phyloP scores from a whole-genome alignment of 352 stramenopile species.

The Pythium grandisporangium region DNA sequence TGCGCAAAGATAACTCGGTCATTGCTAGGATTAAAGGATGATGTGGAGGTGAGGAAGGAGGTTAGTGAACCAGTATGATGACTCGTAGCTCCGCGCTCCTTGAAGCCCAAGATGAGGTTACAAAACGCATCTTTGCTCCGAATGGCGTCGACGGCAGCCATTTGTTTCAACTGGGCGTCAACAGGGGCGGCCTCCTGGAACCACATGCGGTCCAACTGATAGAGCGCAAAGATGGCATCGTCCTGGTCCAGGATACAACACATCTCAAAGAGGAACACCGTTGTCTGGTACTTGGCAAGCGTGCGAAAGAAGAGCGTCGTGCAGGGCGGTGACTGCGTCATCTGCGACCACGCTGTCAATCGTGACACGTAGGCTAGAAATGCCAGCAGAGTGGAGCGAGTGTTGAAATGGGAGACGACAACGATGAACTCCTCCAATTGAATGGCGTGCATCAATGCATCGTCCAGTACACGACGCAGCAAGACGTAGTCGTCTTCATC shows the following conservation, averaged over 20 bases:
- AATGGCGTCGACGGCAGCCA: slow-evolving; percentile 9
- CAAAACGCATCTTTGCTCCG: slow-evolving; percentile 42
- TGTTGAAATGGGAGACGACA: slow-evolving; percentile 44
- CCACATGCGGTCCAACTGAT: slow-evolving; percentile 49
- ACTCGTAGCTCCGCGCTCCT: slow-evolving; percentile 7
- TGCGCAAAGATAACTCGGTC: neutral
- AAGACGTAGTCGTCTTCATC: slow-evolving; percentile 21
- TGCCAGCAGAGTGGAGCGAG: slow-evolving; percentile 14
- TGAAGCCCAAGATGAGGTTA: slow-evolving; percentile 50
- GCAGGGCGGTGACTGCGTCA: no score
- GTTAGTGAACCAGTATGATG: slow-evolving; percentile 1
- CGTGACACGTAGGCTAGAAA: slow-evolving; percentile 38
- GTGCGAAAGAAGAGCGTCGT: slow-evolving; percentile 42
- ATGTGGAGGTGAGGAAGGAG: no score
- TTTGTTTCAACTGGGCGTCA: slow-evolving; percentile 8
- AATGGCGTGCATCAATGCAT: slow-evolving; percentile 25
- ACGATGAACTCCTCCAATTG: slow-evolving; percentile 27
- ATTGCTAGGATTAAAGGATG: neutral
- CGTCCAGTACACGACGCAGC: slow-evolving; percentile 30
- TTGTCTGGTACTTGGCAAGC: slow-evolving; percentile 34
- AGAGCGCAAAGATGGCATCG: slow-evolving; percentile 51
- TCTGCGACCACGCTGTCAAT: slow-evolving; percentile 12
- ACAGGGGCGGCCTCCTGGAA: slow-evolving; percentile 13
- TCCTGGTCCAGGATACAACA: slow-evolving; percentile 52
- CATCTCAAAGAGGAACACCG: slow-evolving; percentile 55